Evolutionary conservation across 1,284 basidiomycete genomes (phyloP).

Genomic region (Leccinum angustisporum): DNA sequence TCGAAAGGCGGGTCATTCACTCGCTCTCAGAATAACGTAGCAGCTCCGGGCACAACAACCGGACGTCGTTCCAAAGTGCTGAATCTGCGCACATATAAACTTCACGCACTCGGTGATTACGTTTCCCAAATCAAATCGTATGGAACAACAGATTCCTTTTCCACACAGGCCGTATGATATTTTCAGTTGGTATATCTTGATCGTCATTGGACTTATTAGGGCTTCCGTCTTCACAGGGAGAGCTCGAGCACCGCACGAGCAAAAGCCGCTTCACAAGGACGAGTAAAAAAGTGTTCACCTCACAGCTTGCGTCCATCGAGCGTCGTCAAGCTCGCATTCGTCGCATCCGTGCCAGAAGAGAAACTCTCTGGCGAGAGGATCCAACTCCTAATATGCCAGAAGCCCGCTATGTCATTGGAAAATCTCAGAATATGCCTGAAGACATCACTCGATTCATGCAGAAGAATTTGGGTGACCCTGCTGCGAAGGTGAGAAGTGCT

Average conservation of each 20-base stretch:
- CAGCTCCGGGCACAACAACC: not conserved
- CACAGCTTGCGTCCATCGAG: not conserved
- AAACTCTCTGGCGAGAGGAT: not conserved
- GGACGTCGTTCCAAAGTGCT: not conserved
- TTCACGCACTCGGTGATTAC: not conserved
- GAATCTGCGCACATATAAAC: not conserved
- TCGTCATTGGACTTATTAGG: not conserved
- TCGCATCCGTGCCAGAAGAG: not conserved
- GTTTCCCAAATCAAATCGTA: not conserved
- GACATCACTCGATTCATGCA: not conserved
- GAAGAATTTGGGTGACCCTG: not conserved
- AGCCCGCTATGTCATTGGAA: not conserved
- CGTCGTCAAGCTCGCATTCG: not conserved
- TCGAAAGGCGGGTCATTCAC: not conserved
- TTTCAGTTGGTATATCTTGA: not conserved
- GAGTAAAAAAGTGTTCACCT: accelerated
- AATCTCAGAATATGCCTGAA: not conserved
- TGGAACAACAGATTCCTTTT: not conserved
- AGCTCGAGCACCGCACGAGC: not conserved
- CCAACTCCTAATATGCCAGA: not conserved
- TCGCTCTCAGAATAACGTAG: not conserved
- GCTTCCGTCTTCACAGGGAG: not conserved
- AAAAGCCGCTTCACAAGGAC: not conserved
- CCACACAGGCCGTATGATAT: not conserved
- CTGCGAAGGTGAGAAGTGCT: not conserved